phyloP scores from a whole-genome alignment of 176 grass and related monocot genomes.

The Dactylis glomerata region DNA sequence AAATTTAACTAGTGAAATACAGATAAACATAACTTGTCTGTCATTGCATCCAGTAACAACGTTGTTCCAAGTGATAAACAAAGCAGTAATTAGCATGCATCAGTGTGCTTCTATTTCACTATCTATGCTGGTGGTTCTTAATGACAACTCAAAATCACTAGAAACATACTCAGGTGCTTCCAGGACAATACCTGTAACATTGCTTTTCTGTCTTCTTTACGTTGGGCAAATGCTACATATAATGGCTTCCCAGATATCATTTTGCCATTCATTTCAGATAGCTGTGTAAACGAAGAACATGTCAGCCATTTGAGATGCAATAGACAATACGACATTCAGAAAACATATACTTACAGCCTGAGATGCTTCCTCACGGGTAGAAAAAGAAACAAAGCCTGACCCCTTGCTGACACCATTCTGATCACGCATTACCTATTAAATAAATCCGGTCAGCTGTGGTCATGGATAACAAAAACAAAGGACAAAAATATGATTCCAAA shows the following conservation, averaged over 20 bases:
- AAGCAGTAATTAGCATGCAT: neutral
- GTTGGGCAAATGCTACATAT: conserved; percentile 93
- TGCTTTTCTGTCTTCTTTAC: conserved; percentile 89
- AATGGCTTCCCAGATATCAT: conserved; percentile 88
- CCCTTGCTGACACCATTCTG: conserved; percentile 86
- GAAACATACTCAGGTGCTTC: neutral
- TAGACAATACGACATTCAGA: neutral
- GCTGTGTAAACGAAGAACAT: conserved; percentile 38
- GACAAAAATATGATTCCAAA: neutral
- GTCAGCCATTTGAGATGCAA: neutral
- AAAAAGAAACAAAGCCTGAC: conserved; percentile 87
- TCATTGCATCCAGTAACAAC: neutral
- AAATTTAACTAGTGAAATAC: neutral
- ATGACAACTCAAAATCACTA: neutral
- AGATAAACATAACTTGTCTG: neutral
- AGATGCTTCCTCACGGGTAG: conserved; percentile 72
- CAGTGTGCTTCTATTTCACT: neutral
- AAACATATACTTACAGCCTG: conserved; percentile 69
- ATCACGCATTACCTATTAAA: conserved; percentile 76
- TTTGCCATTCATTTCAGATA: conserved; percentile 93
- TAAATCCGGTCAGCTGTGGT: conserved; percentile 6
- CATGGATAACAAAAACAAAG: neutral
- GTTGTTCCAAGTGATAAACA: neutral
- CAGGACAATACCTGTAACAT: conserved; percentile 67
- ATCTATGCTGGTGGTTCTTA: neutral